Conservation (phyloP, 2,329 filamentous ascomycete genomes). For the Xylariaceae sp. region DNA sequence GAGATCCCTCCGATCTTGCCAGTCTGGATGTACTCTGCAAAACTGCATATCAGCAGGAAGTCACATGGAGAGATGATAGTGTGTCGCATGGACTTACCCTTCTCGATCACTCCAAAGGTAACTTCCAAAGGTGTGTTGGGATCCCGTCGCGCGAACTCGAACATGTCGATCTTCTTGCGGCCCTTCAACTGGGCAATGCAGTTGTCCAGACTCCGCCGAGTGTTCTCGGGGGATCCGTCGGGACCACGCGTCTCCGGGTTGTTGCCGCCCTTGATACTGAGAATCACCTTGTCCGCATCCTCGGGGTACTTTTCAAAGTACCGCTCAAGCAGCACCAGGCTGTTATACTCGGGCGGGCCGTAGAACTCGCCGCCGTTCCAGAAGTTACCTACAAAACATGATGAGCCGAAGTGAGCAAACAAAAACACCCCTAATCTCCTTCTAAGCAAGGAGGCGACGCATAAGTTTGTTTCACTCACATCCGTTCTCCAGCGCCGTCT, state of each 20-base stretch:
- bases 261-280: conserved; percentile 45
- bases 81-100: conserved; percentile 19
- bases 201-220: conserved; percentile 40
- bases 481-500: background rate
- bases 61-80: background rate
- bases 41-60: background rate
- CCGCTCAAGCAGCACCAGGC: conserved; percentile 42
- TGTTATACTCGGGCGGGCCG: conserved; percentile 38
- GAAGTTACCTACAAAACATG: background rate
- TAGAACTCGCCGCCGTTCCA: conserved; percentile 28
- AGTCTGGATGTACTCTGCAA: conserved; percentile 29
- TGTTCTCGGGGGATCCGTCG: conserved; percentile 33
- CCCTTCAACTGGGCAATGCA: conserved; percentile 39
- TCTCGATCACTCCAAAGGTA: conserved; percentile 28
- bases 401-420: background rate
- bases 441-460: too few species aligned
- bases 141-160: conserved; percentile 44
- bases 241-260: conserved; percentile 32
- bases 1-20: conserved; percentile 37
- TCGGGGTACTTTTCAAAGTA: conserved; percentile 48
- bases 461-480: background rate
- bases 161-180: conserved; percentile 44
- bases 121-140: conserved; percentile 31
- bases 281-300: conserved; percentile 43
- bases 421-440: too few species aligned